Base-by-base conservation (phyloP, 2,329 filamentous ascomycete genomes). In the Capronia epimyces region DNA sequence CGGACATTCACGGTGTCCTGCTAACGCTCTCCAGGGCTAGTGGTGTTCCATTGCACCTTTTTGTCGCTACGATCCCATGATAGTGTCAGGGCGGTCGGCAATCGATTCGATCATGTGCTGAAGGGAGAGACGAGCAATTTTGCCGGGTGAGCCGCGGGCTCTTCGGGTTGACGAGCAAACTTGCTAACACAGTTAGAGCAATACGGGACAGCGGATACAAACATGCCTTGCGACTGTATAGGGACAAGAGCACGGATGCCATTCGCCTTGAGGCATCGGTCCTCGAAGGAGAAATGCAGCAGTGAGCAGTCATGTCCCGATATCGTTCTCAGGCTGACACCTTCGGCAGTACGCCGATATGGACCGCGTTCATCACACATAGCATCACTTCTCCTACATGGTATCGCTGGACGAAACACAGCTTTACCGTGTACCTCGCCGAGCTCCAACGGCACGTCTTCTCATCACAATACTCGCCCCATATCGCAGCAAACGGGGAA, bases 61-160 rank as follows among this genome's bases (percentile, higher is more conserved):
- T 63, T 81, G 8, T 78, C 78, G 0, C 73, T 82, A 65, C 80
- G 81, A 54, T 71, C 73, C 7, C 78, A 82, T 59, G 79, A 82
- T 60, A 63, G 66, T 15, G 66, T 64, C 18, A 64, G 62, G 24
- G 70, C 66, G 3, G 66, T 69, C 24, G 64, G 63, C 16, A 63
- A 64, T 2, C 68, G 32, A 16, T 20, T 75, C 40, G 74, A 79
- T 49, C 71, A 72, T 49, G 75, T 77, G 56, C 66, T 80, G n/a
- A 66, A 65, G 2, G 67, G 67, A 1, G 74, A 77, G 55, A 66
- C 69, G 40, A 66, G 74, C 41, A 59, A 76, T 13, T 82, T 75
- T 60, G 72, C 71, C 43, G 77, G 72, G 75, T 76, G 64, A 50
- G 69, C 13, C 6, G 3, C 12, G 3, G 10, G 15, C 31, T 22